Evolutionary conservation across 352 stramenopile genomes (phyloP).

Genomic region (Phytophthora fragariaefolia): DNA sequence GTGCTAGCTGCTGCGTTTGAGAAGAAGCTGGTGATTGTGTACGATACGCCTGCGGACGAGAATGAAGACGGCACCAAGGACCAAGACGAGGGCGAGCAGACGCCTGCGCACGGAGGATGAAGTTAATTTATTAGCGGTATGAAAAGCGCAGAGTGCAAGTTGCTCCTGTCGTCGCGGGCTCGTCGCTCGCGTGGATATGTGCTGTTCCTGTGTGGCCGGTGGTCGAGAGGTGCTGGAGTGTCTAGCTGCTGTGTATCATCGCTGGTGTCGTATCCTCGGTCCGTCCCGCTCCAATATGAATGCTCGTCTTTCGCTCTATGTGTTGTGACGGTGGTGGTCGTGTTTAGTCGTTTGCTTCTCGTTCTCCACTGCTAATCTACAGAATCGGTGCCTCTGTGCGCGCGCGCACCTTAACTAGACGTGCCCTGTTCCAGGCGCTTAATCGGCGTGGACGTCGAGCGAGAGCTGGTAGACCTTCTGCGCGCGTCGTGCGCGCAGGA

Average conservation of each 20-base stretch:
- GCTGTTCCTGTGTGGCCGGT: conserved; percentile 5
- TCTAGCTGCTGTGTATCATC: conserved; percentile 1
- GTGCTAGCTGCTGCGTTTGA: conserved; percentile 84
- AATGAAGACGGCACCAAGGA: conserved; percentile 34
- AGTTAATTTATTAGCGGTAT: conserved; percentile 35
- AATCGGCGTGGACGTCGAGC: conserved; percentile 86
- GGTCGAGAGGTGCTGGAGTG: conserved; percentile 4
- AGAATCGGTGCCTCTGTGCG: conserved; percentile 34
- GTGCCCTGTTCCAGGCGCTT: conserved; percentile 16
- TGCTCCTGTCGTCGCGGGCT: not conserved
- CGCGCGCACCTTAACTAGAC: conserved; percentile 26
- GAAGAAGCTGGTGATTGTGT: conserved; percentile 51
- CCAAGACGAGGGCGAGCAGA: conserved; percentile 17
- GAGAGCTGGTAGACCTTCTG: conserved; percentile 91
- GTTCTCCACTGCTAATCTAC: conserved; percentile 60
- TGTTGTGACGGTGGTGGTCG: conserved; percentile 15
- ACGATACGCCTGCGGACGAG: conserved; percentile 43
- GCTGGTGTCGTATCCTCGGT: conserved; percentile 19
- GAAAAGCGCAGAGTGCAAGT: conserved; percentile 13
- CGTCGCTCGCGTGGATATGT: not conserved
- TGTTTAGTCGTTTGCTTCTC: conserved; percentile 28
- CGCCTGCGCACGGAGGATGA: conserved; percentile 19
- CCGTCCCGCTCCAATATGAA: conserved; percentile 28
- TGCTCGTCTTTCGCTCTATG: conserved; percentile 37
- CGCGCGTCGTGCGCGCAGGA: conserved; percentile 72